Evolutionary conservation across 2,329 filamentous ascomycete genomes (phyloP).

Genomic region (Fusarium subtropicale): DNA sequence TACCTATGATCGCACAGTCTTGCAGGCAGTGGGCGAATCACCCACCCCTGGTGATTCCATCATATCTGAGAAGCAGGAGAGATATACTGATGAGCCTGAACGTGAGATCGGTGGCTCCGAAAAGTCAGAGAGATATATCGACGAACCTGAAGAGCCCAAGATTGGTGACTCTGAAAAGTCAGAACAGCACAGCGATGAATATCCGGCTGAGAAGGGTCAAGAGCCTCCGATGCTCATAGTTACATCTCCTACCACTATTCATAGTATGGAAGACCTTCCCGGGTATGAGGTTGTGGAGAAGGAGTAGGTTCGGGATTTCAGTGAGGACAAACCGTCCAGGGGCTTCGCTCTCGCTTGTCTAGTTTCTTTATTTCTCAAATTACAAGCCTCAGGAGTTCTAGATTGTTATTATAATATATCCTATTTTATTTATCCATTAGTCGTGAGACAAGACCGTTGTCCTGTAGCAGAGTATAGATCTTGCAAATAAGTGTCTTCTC

Average conservation of each 20-base stretch:
- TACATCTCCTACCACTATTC: not conserved
- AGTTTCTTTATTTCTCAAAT: not conserved
- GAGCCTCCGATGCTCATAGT: not conserved
- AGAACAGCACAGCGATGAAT: slow-evolving; percentile 24
- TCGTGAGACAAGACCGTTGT: not conserved
- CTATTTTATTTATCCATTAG: not conserved
- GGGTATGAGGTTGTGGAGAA: slow-evolving; percentile 27
- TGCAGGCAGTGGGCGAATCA: slow-evolving; percentile 45
- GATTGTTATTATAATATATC: not conserved
- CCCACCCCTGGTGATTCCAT: slow-evolving; percentile 38
- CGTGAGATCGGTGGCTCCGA: slow-evolving; percentile 18
- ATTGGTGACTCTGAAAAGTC: slow-evolving; percentile 48
- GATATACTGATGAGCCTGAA: slow-evolving; percentile 30
- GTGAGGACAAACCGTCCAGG: not conserved
- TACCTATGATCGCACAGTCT: slow-evolving; percentile 43
- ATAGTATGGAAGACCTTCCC: slow-evolving; percentile 39
- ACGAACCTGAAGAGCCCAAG: slow-evolving; percentile 11
- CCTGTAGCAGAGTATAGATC: not conserved
- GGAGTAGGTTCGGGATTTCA: not conserved
- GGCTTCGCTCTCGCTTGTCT: not conserved
- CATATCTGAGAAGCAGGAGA: slow-evolving; percentile 49
- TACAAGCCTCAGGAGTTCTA: not conserved
- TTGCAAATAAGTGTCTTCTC: not conserved
- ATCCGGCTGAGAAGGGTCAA: not conserved
- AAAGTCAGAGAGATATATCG: slow-evolving; percentile 47